Evolutionary conservation across 768 basidiomycete species (phyloP).

Genomic region (Leccinum arenicola): DNA sequence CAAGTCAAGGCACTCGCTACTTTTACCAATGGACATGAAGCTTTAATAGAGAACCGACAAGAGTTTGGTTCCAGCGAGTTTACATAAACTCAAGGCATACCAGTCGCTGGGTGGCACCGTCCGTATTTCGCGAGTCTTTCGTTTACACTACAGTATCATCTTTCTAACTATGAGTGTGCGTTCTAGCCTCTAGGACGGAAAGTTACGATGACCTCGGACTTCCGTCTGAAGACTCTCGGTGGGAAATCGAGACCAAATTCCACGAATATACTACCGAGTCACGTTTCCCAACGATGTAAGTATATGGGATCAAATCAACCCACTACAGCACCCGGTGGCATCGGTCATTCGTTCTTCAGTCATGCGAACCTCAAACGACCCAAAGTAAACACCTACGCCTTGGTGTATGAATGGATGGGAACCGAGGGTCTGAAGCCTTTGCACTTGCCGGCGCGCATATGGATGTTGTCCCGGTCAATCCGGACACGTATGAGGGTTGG

Average conservation of each 20-base stretch:
- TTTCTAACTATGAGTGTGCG: not conserved
- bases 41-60: slow-evolving; percentile 22
- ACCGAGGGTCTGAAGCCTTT: slow-evolving; percentile 52
- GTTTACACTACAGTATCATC: not conserved
- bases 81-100: slow-evolving; percentile 24
- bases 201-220: slow-evolving; percentile 49
- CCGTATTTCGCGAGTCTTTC: slow-evolving; percentile 27
- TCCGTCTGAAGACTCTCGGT: slow-evolving; percentile 46
- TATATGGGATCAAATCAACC: not conserved
- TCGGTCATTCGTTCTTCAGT: slow-evolving; percentile 26
- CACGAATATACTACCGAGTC: slow-evolving; percentile 27
- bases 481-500: slow-evolving; percentile 36
- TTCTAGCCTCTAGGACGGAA: slow-evolving; percentile 41
- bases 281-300: slow-evolving; percentile 62
- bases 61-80: slow-evolving; percentile 25
- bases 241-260: slow-evolving; percentile 28
- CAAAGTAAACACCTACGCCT: slow-evolving; percentile 57
- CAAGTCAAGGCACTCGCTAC: slow-evolving; percentile 22
- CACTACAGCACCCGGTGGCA: not conserved
- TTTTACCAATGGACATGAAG: slow-evolving; percentile 6
- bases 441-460: slow-evolving; percentile 43
- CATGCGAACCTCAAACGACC: slow-evolving; percentile 48
- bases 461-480: slow-evolving; percentile 52
- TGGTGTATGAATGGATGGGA: slow-evolving; percentile 60
- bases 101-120: slow-evolving; percentile 36